Evolutionary conservation across 1,139 yeast species (phyloP).

Genomic region (Protomyces inundatus): DNA sequence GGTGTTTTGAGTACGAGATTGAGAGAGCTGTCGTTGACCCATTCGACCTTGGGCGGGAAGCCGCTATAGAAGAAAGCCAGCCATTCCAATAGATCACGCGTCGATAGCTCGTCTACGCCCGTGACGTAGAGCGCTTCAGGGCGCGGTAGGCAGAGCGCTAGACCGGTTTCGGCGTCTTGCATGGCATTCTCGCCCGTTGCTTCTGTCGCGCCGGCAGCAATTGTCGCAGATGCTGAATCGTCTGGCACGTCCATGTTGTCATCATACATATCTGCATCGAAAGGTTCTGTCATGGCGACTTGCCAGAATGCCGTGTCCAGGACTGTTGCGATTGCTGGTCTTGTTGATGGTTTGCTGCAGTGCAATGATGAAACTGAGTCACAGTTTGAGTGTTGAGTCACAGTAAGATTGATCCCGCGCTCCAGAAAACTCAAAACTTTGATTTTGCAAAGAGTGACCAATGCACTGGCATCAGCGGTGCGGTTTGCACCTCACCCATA

Average conservation of each 20-base stretch:
- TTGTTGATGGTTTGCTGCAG: background rate
- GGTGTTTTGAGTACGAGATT: conserved; percentile 12
- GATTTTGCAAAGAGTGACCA: too few species aligned
- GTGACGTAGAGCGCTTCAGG: conserved; percentile 22
- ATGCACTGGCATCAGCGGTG: too few species aligned
- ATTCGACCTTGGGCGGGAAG: conserved; percentile 18
- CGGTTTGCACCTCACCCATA: too few species aligned
- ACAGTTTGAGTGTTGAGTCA: background rate
- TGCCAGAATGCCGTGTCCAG: conserved; percentile 13
- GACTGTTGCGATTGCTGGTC: too few species aligned
- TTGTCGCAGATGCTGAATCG: too few species aligned
- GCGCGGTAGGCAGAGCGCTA: background rate
- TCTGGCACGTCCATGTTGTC: background rate
- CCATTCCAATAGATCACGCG: conserved; percentile 19
- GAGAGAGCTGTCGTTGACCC: conserved; percentile 26
- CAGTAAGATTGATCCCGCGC: too few species aligned
- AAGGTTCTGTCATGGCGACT: conserved; percentile 9
- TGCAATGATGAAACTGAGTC: background rate
- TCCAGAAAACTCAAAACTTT: too few species aligned
- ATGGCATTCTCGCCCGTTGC: background rate
- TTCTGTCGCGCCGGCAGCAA: background rate
- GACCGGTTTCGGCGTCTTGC: background rate
- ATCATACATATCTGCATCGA: conserved; percentile 24
- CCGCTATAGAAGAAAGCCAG: conserved; percentile 4
- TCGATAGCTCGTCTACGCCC: conserved; percentile 27